Evolutionary conservation across 2,329 filamentous ascomycete genomes (phyloP).

Genomic region (Thielaviopsis ethacetica): DNA sequence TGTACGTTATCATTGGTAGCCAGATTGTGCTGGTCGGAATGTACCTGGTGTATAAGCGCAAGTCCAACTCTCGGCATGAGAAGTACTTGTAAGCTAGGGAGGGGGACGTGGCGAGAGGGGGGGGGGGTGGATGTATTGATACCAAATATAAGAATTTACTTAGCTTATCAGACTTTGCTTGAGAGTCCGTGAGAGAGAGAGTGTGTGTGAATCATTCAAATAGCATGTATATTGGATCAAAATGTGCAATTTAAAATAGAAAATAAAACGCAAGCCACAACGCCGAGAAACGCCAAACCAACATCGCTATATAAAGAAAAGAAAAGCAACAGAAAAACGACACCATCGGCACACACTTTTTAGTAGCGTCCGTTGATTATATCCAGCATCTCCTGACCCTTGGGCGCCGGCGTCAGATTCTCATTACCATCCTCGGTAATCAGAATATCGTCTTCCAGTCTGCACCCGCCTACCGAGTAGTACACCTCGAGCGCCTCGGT

Average conservation of each 20-base stretch:
- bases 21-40: constrained; percentile 53
- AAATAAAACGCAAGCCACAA: neutral
- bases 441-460: constrained; percentile 83
- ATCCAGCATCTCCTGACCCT: constrained; percentile 52
- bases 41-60: constrained; percentile 68
- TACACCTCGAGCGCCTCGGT: constrained; percentile 47
- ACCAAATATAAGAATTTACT: neutral
- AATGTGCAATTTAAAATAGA: neutral
- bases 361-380: constrained; percentile 32
- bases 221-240: no score
- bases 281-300: neutral
- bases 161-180: no score
- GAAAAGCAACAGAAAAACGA: constrained; percentile 12
- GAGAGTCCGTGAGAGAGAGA: neutral
- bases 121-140: neutral
- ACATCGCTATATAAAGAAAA: neutral
- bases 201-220: neutral
- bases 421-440: constrained; percentile 66
- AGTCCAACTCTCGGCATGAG: constrained; percentile 62
- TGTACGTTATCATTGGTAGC: constrained; percentile 57
- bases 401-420: constrained; percentile 68
- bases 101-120: neutral
- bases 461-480: constrained; percentile 70
- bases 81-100: constrained; percentile 54
- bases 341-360: neutral